Evolutionary conservation across 192 early-diverging fungal species (phyloP), one percentile per base, ranked within the genome.

Genomic region (Paraglomus occultum): DNA sequence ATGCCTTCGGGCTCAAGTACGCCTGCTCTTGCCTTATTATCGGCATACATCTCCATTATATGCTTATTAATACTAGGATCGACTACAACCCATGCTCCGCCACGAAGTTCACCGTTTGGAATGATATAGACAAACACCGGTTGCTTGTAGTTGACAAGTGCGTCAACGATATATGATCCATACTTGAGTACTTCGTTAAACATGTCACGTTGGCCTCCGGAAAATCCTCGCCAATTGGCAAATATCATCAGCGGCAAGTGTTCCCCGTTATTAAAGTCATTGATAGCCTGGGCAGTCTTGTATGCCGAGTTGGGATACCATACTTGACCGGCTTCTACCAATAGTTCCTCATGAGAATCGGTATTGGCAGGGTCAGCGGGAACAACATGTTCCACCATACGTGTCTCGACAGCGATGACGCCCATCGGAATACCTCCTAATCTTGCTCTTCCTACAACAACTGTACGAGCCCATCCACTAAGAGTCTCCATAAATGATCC

Each of bases 171-270:
- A 78, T 92, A 87, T 8, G 97, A 87, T 51, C 95, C 97, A 75
- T 95, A 99, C 77, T 99, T 99, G 64, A 99, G 86, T 8, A 99
- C 86, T 78, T 96, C 97, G 79, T 96, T 92, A 85, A 90, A 98
- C 94, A 99, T 96, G 80, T 99, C 97, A 75, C 91, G 91, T 79
- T 99, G 97, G 68, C 97, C 97, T 63, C 97, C 97, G 38, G 94
- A 94, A 87, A 99, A 99, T 58, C 95, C 97, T 82, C 97, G 93
- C 97, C 97, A 99, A 92, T 99, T 99, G 77, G 97, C 97, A 89
- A 99, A 97, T 79, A 99, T 92, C 72, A 99, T 95, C 74, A 99
- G 82, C 18, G 97, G 97, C 68, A 99, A 83, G 73, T 96, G 94
- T 80, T 99, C 97, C 76, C 96, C 96, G 72, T 95, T 92, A 86